Conservation (phyloP, 2,329 filamentous ascomycete species). For the Aspergillus calidoustus region DNA sequence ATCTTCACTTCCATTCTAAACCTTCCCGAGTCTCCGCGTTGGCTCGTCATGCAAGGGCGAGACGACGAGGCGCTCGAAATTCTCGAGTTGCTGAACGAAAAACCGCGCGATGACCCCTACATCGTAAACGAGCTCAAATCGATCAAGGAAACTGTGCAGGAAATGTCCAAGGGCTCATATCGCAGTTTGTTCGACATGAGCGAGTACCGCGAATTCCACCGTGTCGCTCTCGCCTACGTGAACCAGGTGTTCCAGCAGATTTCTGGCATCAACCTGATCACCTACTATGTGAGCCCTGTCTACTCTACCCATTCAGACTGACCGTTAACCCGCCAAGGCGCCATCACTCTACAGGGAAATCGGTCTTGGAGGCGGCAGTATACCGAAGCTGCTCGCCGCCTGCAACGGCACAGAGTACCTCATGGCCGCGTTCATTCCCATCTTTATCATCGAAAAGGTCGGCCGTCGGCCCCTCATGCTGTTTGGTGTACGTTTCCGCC, state of each 20-base stretch:
- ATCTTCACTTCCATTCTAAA: constrained; percentile 25
- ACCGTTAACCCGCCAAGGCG: background rate
- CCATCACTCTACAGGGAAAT: constrained; percentile 2
- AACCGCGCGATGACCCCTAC: constrained; percentile 18
- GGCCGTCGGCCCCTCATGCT: constrained; percentile 16
- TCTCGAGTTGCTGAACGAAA: constrained; percentile 19
- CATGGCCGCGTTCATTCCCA: constrained; percentile 53
- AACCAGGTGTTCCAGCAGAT: constrained; percentile 62
- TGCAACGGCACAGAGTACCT: constrained; percentile 61
- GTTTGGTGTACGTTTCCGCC: constrained; percentile 51
- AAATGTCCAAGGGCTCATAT: constrained; percentile 57
- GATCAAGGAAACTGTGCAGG: constrained; percentile 58
- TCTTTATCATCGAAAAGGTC: constrained; percentile 43
- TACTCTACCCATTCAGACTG: constrained; percentile 22
- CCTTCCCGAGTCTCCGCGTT: constrained; percentile 26
- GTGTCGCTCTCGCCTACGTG: constrained; percentile 59
- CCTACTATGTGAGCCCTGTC: constrained; percentile 44
- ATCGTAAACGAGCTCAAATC: constrained; percentile 11
- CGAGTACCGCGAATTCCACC: constrained; percentile 61
- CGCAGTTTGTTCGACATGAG: constrained; percentile 63
- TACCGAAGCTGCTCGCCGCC: constrained; percentile 49
- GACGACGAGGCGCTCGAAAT: constrained; percentile 20
- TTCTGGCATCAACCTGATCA: constrained; percentile 50
- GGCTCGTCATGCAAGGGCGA: constrained; percentile 23
- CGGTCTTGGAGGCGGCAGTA: constrained; percentile 2